Conservation (phyloP, 2,329 filamentous ascomycete genomes). For the Coniella lustricola region DNA sequence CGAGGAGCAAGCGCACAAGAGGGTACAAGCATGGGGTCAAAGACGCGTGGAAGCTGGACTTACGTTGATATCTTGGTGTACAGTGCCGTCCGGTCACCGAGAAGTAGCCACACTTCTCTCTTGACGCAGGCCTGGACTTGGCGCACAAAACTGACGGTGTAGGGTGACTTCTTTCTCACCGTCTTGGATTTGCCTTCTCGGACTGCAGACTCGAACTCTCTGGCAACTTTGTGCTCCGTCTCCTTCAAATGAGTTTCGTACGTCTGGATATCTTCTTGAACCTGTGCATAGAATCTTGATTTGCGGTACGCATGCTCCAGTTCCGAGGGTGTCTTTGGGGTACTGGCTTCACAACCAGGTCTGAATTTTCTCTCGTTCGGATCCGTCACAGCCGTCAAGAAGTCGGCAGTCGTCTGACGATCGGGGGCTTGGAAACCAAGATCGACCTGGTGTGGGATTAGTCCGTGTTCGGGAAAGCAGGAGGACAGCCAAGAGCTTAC, state of each 20-base stretch:
- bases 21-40: no score
- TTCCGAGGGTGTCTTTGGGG: slow-evolving; percentile 63
- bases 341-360: slow-evolving; percentile 54
- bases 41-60: slow-evolving; percentile 46
- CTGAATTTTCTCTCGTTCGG: slow-evolving; percentile 63
- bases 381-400: slow-evolving; percentile 70
- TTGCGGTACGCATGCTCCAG: slow-evolving; percentile 58
- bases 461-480: background rate
- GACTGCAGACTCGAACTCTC: slow-evolving; percentile 59
- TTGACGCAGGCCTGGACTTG: slow-evolving; percentile 64
- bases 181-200: slow-evolving; percentile 61
- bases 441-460: slow-evolving; percentile 21
- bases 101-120: slow-evolving; percentile 72
- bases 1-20: background rate
- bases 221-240: slow-evolving; percentile 53
- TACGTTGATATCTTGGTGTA: slow-evolving; percentile 70
- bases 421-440: slow-evolving; percentile 57
- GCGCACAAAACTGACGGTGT: slow-evolving; percentile 66
- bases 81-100: slow-evolving; percentile 66
- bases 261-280: slow-evolving; percentile 48
- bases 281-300: slow-evolving; percentile 50
- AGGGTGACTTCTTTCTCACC: slow-evolving; percentile 62
- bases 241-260: slow-evolving; percentile 34
- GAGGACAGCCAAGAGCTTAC: slow-evolving; percentile 25
- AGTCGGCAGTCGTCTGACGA: slow-evolving; percentile 66